Evolutionary conservation across 2,329 filamentous ascomycete genomes (phyloP), one percentile per base, ranked within the genome.

Genomic region (Aspergillus ochraceus): DNA sequence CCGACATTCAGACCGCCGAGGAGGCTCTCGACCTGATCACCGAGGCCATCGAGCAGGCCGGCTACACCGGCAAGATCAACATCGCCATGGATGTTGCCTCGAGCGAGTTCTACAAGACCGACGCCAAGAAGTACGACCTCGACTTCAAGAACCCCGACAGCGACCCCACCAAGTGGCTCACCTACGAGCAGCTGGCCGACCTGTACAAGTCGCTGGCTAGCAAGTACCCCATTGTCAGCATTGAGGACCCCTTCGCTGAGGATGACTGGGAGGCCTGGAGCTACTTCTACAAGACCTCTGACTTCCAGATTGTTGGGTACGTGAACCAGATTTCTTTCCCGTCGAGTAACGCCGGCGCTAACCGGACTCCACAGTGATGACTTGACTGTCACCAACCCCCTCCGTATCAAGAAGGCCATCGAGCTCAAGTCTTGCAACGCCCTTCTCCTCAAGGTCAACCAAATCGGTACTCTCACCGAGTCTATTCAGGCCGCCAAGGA

Each of bases 121-220:
- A 95, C 55, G 94, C 83, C 78, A 97, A 98, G 90, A 98, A 98
- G 87, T 99, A 99, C 87, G 95, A 99, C 78, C 87, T 99, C 68
- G 95, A 98, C 89, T 99, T 98, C 91, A 98, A 99, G 91, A 99
- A 99, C 88, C 94, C 95, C 74, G 90, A 98, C 66, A 95, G 90
- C 79, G 95, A 99, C 84, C 86, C 88, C 76, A 86, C 82, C 85
- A 98, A 99, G 88, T 98, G 95, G 95, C 85, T 99, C 85, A 97
- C 91, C 71, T 98, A 98, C 83, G 92, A 98, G 86, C 85, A 99
- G 84, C 90, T 99, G 65, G 94, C 95, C 76, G 88, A 90, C 75
- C 83, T 96, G 73, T 98, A 99, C 89, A 87, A 90, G 79, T 84
- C 88, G 51, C 88, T 99, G 64, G 85, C 86, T 77, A 86, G 88